Conservation (phyloP, 306 rosid genomes). For the Vicia villosa region DNA sequence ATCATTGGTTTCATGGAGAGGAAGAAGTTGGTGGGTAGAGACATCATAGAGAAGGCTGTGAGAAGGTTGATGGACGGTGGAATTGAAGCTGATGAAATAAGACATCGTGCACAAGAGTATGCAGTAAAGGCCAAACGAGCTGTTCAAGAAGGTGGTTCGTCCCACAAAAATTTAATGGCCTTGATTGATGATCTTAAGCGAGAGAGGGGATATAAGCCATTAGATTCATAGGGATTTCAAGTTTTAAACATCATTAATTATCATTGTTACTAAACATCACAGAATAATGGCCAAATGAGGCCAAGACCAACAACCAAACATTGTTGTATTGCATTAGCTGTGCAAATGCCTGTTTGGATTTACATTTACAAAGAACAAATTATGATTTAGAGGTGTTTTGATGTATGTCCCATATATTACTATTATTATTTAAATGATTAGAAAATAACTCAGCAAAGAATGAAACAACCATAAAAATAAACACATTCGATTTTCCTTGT, state of each 20-base stretch:
- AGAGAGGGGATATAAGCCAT: neutral
- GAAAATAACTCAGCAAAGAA: neutral
- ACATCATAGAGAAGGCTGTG: conserved; percentile 38
- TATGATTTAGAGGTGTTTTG: neutral
- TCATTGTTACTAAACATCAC: neutral
- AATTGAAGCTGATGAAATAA: conserved; percentile 31
- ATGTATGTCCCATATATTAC: neutral
- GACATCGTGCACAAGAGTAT: conserved; percentile 9
- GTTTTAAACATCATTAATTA: neutral
- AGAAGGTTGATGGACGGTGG: conserved; percentile 42
- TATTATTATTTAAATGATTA: neutral
- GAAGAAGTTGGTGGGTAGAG: conserved; percentile 20
- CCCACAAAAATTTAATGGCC: conserved; percentile 7
- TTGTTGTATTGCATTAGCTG: neutral
- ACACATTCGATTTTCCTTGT: neutral
- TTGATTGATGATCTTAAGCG: conserved; percentile 35
- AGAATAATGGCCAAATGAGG: neutral
- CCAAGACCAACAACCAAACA: neutral
- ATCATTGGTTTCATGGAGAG: neutral
- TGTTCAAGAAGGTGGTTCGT: conserved; percentile 35
- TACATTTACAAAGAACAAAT: neutral
- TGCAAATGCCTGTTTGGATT: conserved; percentile 4
- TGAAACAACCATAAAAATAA: neutral
- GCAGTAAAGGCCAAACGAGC: conserved; percentile 34
- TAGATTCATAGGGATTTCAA: neutral